Base-by-base conservation (phyloP, 257 asterid species). In the Capsicum chinense region DNA sequence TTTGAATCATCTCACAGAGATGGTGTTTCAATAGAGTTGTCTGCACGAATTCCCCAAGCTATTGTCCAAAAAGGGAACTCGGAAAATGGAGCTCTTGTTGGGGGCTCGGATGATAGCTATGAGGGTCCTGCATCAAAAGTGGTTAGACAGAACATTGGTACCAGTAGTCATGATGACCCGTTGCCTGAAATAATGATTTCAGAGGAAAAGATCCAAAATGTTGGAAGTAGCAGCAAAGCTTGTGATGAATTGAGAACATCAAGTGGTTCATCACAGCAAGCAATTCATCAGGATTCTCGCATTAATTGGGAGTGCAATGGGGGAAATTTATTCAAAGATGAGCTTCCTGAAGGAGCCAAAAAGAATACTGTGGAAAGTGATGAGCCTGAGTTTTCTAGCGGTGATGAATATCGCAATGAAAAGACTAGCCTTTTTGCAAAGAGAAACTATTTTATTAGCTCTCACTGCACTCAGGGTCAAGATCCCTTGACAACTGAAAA, bases 391-490 rank as follows among this genome's bases (percentile, higher is more conserved):
- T 71, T 68, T 26, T 84, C 86, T 79, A 85, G 87, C 82, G 80
- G 83, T 83, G 92, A 87, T 66, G 89, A 84, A 44, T 88, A 79
- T 86, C 86, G 82, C 56, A 89, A 90, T 37, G 94, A 89, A 87
- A 89, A 83, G 80, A 59, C 42, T 74, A 83, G 68, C 79, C 88
- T 89, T 86, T 87, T 85, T 16, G 83, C 71, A 69, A 88, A 85
- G 89, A 93, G 84, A 88, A 85, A 85, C 70, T 66, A 85, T 79
- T 88, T 93, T 82, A 83, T 90, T 79, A 89, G 89, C 88, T 89
- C 92, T 57, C 94, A 90, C 42, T 85, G 89, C 85, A 83, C 90
- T 64, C 66, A 79, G 37, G 88, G 90, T 79, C 92, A 87, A 90
- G 94, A 89, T 66, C 88, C 95, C 50, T 85, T 87, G 82, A 88